Evolutionary conservation across 108 stramenopile genomes (phyloP).

Genomic region (Nitzschia putrida): DNA sequence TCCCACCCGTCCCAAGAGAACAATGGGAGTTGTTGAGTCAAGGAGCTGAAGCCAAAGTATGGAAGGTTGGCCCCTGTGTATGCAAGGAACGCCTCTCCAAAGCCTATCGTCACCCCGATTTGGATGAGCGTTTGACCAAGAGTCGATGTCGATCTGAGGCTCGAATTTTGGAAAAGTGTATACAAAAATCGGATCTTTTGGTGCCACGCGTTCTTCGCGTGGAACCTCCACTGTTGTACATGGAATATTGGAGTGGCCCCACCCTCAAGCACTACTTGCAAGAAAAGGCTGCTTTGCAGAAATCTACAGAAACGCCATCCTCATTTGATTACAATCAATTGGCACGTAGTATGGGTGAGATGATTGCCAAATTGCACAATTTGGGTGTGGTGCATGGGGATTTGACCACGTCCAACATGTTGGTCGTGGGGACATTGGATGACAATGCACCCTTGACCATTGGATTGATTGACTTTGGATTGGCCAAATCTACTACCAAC

Average conservation of each 20-base stretch:
- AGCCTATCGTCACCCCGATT: constrained; percentile 88
- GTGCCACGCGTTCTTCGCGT: constrained; percentile 41
- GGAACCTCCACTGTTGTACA: constrained; percentile 50
- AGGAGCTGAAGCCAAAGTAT: constrained; percentile 85
- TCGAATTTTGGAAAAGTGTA: constrained; percentile 44
- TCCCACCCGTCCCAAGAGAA: constrained; percentile 20
- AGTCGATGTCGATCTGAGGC: constrained; percentile 78
- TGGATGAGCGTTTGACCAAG: constrained; percentile 90
- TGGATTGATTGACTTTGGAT: constrained; percentile 93
- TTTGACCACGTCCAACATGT: constrained; percentile 94
- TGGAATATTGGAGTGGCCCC: constrained; percentile 67
- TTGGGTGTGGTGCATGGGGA: constrained; percentile 93
- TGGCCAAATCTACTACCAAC: constrained; percentile 74
- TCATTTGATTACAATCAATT: constrained; percentile 33
- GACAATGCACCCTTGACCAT: constrained; percentile 20
- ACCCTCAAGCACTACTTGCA: constrained; percentile 52
- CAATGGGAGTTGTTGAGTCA: constrained; percentile 75
- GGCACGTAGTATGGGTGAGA: constrained; percentile 63
- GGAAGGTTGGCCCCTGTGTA: constrained; percentile 46
- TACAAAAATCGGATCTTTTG: constrained; percentile 27
- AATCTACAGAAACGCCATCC: neutral
- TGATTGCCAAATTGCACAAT: constrained; percentile 88
- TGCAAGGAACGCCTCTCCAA: constrained; percentile 94
- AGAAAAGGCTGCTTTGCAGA: constrained; percentile 9
- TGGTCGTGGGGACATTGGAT: constrained; percentile 38